Conservation (phyloP, 345 rosid genomes). For the Turritis glabra region DNA sequence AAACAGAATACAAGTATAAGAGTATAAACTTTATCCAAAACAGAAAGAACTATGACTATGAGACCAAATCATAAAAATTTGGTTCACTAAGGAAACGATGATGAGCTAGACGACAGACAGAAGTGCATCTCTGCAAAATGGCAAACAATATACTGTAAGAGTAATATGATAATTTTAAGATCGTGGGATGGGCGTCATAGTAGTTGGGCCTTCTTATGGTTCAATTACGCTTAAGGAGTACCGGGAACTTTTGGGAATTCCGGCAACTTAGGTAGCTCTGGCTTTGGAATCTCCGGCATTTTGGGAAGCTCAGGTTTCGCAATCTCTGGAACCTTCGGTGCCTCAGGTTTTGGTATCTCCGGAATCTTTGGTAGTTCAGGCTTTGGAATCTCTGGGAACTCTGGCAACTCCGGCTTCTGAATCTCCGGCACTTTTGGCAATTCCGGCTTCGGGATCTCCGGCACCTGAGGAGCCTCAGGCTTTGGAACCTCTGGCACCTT, state of each 20-base stretch:
- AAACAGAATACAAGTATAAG: constrained; percentile 15
- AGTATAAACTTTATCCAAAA: not conserved
- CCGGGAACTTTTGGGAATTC: constrained; percentile 35
- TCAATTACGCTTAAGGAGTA: constrained; percentile 1
- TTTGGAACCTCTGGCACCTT: constrained; percentile 1
- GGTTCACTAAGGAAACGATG: not conserved
- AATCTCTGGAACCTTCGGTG: not conserved
- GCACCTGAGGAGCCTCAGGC: constrained; percentile 2
- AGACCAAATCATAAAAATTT: constrained; percentile 8
- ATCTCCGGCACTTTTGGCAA: constrained; percentile 15
- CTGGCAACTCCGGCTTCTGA: not conserved
- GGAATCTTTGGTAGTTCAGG: constrained; percentile 11
- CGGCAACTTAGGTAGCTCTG: constrained; percentile 11
- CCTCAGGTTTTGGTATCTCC: not conserved
- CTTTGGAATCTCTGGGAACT: constrained; percentile 15
- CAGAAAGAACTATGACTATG: not conserved
- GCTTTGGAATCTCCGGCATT: constrained; percentile 3
- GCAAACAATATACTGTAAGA: not conserved
- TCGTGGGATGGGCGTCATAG: constrained; percentile 1
- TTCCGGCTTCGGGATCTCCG: not conserved
- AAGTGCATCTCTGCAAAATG: constrained; percentile 3
- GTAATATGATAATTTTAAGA: not conserved
- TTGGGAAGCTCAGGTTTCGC: not conserved
- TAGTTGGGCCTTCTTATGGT: not conserved
- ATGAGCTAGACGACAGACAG: not conserved